Base-by-base conservation (phyloP, 108 stramenopile species). In the Nitzschia palea region DNA sequence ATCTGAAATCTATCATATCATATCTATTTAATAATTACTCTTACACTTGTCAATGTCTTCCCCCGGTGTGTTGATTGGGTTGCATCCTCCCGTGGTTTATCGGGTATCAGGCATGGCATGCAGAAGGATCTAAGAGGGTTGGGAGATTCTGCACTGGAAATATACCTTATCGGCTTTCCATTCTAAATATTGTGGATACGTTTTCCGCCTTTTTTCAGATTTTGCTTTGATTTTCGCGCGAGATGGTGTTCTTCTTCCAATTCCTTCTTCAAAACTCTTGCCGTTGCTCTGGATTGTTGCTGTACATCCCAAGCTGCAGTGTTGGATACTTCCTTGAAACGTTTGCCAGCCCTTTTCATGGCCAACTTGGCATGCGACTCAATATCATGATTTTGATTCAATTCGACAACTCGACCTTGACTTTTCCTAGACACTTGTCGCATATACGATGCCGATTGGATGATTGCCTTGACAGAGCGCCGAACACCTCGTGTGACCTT, bases 221-320 rank as follows among this genome's bases (percentile, higher is more conserved):
- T 52, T 3, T 35, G 51, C 25, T 52, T 65, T 10, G 65, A 65
- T 34, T 65, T 65, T 32, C 14, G 14, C 2, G 35, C 17, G 18
- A 65, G 14, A 29, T 65, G 50, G 40, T 65, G 65, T n/a, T 65
- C 54, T n/a, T 26, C 50, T 25, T 65, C 65, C 33, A 53, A 37
- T 10, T 65, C 51, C 25, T 40, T 29, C 15, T 54, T 65, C 22
- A 50, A n/a, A n/a, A n/a, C 52, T 12, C 40, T 53, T 12, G 33
- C 22, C 2, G 65, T 65, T 5, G 44, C 26, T 27, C 52, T 26
- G 8, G 51, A 53, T 3, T 33, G 52, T 36, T 29, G 1, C 33
- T 65, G 33, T 1, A 65, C 51, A 22, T 52, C 65, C 27, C 54
- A 37, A 20, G 36, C 35, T 8, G 65, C 54, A 6, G 28, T 4